Percentiles rank a stretch among this genome's conserved stretches.
Evolutionary conservation across 169 alveolate genomes (phyloP).

Genomic region (Eimeria falciformis): DNA sequence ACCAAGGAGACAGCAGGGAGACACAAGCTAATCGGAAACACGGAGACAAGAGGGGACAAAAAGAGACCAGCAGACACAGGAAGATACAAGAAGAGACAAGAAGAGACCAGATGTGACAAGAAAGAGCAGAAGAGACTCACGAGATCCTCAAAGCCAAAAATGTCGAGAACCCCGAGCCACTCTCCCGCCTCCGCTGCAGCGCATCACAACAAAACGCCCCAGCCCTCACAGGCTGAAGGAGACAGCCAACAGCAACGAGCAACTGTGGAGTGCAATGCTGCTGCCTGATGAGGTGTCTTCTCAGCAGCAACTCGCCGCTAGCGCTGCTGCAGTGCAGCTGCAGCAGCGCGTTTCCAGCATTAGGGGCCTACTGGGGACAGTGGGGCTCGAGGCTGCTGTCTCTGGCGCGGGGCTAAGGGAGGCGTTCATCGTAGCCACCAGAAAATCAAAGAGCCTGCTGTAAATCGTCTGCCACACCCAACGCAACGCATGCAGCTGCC

Average conservation of each 20-base stretch:
- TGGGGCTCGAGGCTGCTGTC: not conserved
- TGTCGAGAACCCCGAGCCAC: constrained; percentile 42
- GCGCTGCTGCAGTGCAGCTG: not conserved
- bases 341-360: not conserved
- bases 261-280: not conserved
- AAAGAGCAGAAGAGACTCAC: not conserved
- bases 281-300: not conserved
- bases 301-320: not conserved
- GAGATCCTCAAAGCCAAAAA: constrained; percentile 47
- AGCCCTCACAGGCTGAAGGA: not conserved
- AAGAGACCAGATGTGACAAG: not conserved
- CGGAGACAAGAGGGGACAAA: not conserved
- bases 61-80: not conserved
- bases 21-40: too few species aligned
- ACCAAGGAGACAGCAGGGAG: not conserved
- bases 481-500: not conserved
- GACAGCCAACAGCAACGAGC: not conserved
- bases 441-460: constrained; percentile 43
- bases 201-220: too few species aligned
- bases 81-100: not conserved
- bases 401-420: not conserved
- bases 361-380: not conserved
- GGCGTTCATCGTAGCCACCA: constrained; percentile 20
- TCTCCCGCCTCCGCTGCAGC: not conserved
- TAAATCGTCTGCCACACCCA: constrained; percentile 8